Evolutionary conservation across 2,329 filamentous ascomycete genomes (phyloP), one percentile per base, ranked within the genome.

Genomic region (Arthrocladium fulminans): DNA sequence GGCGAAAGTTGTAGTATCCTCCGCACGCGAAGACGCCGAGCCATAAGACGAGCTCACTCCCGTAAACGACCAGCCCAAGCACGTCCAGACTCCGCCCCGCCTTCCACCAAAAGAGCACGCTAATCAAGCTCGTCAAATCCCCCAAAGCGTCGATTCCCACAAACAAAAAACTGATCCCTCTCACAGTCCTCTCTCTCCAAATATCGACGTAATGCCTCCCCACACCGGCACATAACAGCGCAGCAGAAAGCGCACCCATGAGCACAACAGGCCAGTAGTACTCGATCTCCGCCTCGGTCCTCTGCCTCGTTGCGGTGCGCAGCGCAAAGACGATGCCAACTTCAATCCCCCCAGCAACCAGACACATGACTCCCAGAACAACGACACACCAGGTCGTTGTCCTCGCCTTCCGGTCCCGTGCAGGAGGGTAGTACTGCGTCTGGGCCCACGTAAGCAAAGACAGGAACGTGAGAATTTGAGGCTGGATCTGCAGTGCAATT

Each of bases 81-180:
- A 82, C 59, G 57, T 84, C 77, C 2, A 82, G 58, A 3, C 22
- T 47, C 44, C 32, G 9, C 7, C 44, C 44, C 15, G 44, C 44
- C 15, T 67, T 65, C 0, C 71, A 69, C 59, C 83, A 74, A 53
- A 83, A 84, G 35, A 83, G 66, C 13, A 86, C 68, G 0, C 81
- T 83, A 2, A 81, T 60, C 0, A 86, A 65, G 0, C 81, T 85
- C 47, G 81, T 81, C 2, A 86, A 60, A 60, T 86, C 83, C 0
- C 83, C 83, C 0, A 78, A 70, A 0, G 81, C 83, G 63, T 86
- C 83, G 37, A 86, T 82, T 1, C 70, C 78, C 0, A 84, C 81
- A 54, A 87, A 87, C 2, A 84, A 67, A 61, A 86, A 86, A 1
- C 81, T 84, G 32, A 86, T 85, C 6, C 83, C 82, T 12, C 80